Conservation (phyloP, 208 protist genomes). For the Acanthamoeba lenticulata region DNA sequence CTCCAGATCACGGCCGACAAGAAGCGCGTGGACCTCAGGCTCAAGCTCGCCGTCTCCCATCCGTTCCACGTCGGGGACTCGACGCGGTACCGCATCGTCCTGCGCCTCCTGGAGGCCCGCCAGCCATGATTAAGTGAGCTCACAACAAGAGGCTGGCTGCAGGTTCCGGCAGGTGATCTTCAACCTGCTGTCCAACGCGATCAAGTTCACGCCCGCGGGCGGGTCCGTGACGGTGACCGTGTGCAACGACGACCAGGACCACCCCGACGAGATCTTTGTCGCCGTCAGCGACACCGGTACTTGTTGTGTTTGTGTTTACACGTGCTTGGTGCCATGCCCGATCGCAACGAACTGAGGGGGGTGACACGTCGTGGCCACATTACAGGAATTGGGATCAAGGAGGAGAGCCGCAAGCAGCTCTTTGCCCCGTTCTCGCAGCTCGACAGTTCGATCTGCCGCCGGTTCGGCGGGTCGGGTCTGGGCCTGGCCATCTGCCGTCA, state of each 20-base stretch:
- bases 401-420: background rate
- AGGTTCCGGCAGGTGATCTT: background rate
- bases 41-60: background rate
- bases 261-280: background rate
- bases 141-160: background rate
- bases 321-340: too few relatives aligned
- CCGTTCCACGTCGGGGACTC: background rate
- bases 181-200: slow-evolving; percentile 25
- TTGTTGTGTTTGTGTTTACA: background rate
- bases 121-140: background rate
- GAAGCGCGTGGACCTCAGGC: background rate
- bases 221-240: background rate
- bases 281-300: background rate
- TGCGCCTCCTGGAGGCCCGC: background rate
- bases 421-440: slow-evolving; percentile 14
- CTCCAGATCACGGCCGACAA: background rate
- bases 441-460: background rate
- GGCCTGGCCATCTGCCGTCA: background rate
- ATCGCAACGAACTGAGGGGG: too few relatives aligned
- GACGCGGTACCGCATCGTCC: background rate
- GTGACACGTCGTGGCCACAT: too few relatives aligned
- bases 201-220: background rate
- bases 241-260: background rate
- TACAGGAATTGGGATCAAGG: background rate
- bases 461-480: background rate